Evolutionary conservation across 148 eudicot species (phyloP).

Genomic region (Rhododendron mucronatum): DNA sequence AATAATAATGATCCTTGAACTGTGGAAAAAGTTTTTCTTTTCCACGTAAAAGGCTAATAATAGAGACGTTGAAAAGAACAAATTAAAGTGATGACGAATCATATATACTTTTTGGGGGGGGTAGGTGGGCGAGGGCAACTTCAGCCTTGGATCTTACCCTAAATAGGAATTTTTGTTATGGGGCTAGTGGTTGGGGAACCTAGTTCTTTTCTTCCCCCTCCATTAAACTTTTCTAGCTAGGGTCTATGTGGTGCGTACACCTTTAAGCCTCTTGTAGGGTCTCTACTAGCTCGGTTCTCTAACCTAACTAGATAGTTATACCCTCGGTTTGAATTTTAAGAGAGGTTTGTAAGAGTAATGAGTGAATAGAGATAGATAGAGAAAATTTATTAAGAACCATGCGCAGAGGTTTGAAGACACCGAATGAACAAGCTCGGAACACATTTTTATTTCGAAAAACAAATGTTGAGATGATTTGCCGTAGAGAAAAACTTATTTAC

Average conservation of each 20-base stretch:
- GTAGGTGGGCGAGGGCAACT: neutral
- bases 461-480: no score
- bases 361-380: no score
- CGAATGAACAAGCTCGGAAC: no score
- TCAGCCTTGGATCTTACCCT: conserved; percentile 25
- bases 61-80: conserved; percentile 6
- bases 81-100: neutral
- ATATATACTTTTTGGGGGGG: neutral
- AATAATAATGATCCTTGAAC: conserved; percentile 1
- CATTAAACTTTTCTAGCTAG: neutral
- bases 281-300: no score
- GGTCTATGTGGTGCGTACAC: neutral
- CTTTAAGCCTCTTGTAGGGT: no score
- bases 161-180: conserved; percentile 9
- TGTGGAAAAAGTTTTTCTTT: conserved; percentile 22
- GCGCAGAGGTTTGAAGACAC: no score
- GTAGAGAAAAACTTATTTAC: no score
- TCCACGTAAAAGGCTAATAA: conserved; percentile 14
- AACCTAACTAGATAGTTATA: no score
- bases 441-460: no score
- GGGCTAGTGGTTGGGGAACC: conserved; percentile 13
- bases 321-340: no score
- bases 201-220: conserved; percentile 3
- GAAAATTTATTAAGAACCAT: no score
- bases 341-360: no score